phyloP scores from a whole-genome alignment of 176 grass and related monocot genomes.

The Cymbopogon citratus region DNA sequence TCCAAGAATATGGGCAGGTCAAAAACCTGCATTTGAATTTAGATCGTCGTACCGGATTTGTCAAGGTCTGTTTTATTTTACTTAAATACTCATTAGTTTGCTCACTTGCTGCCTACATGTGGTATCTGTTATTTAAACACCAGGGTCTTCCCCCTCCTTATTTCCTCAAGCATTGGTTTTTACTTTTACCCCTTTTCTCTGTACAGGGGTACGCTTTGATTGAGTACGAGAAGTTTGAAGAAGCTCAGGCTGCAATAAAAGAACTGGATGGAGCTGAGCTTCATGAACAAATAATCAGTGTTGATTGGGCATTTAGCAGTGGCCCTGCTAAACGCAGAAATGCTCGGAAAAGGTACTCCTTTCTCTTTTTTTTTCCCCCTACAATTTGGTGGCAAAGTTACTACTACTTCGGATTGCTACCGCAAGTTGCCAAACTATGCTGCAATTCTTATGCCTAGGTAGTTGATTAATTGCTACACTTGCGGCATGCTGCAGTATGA shows the following conservation, averaged over 20 bases:
- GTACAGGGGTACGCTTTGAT: slow-evolving; percentile 59
- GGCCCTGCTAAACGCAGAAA: slow-evolving; percentile 49
- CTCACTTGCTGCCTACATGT: not conserved
- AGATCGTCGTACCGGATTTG: slow-evolving; percentile 83
- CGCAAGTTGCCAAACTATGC: too few species aligned
- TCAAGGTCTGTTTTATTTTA: slow-evolving; percentile 51
- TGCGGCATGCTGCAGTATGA: too few species aligned
- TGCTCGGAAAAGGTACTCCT: slow-evolving; percentile 37
- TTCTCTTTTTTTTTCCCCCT: not conserved
- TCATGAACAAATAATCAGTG: slow-evolving; percentile 37
- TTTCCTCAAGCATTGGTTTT: not conserved
- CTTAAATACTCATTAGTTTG: not conserved
- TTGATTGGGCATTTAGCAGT: slow-evolving; percentile 76
- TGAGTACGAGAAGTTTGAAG: slow-evolving; percentile 60
- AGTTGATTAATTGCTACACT: too few species aligned
- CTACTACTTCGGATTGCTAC: too few species aligned
- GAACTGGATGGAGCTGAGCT: slow-evolving; percentile 52
- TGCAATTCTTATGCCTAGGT: too few species aligned
- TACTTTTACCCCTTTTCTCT: not conserved
- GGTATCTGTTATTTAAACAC: not conserved
- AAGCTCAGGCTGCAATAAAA: slow-evolving; percentile 62
- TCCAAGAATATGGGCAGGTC: slow-evolving; percentile 69
- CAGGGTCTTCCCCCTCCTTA: too few species aligned
- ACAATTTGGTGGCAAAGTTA: too few species aligned
- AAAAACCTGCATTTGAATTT: slow-evolving; percentile 93